Base-by-base conservation (phyloP, 129 eudicot genomes). In the Flaveria linearis region DNA sequence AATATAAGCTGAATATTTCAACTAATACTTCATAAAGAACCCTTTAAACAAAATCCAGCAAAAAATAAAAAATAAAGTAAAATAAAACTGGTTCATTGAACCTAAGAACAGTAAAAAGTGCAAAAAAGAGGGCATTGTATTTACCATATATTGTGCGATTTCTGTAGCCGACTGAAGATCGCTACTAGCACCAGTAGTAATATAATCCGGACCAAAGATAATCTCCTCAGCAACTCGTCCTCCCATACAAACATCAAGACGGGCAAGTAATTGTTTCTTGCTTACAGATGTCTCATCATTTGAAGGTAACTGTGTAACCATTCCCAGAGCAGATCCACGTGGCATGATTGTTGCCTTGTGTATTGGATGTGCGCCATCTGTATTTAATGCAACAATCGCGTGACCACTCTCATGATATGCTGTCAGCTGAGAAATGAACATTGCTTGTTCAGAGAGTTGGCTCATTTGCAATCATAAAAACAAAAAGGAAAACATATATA, bases 391-490 rank as follows among this genome's bases (percentile, higher is more conserved):
- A 26, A 91, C 97, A 22, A 91, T 85, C 17, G 97, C 97, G 47
- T 91, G 97, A 11, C 97, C 97, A 57, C 97, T 86, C 81, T 91
- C 97, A 62, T 91, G 97, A 78, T 91, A 91, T 62, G 97, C 97
- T 16, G 97, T 91, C n/a, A 91, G 91, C 97, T 91, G 88, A 55
- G 71, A 66, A 81, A 73, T 25, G 20, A 49, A 46, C 14, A 22
- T 46, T 23, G 2, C 23, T 23, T 13, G 5, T 42, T 68, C 17
- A 68, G 73, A 8, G 73, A 68, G 28, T 66, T 39, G 50, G n/a
- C 16, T 39, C 26, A 12, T 41, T 17, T 41, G 71, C 17, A 66
- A 42, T 68, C 72, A 68, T 55, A 42, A 11, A 11, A 68, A 17
- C 7, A 67, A 65, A 36, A 65, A 33, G 70, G 14, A 14, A 64